Base-by-base conservation (phyloP, 2,329 filamentous ascomycete genomes). In the Leptoxyphium fumago region DNA sequence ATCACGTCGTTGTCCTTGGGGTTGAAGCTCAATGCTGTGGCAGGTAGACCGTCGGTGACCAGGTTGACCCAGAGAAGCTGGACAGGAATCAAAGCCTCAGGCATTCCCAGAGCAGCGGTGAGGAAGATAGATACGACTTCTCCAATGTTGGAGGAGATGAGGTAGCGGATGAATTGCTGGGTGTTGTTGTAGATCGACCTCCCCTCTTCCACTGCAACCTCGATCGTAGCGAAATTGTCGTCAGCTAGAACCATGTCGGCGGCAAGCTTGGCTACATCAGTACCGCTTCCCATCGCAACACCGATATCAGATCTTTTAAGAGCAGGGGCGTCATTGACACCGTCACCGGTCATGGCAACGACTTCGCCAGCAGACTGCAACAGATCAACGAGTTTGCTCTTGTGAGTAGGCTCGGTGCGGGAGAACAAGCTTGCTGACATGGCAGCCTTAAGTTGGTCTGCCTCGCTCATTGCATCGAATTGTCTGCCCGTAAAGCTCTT, bases 161-260 rank as follows among this genome's bases (percentile, higher is more conserved):
- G 76, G 64, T 98, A 98, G 41, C 93, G 85, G 67, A 98, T 98
- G 67, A 98, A 98, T 64, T 98, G 91, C 63, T 98, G 91, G 5
- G 91, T 98, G 73, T 98, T 98, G 80, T 91, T 96, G 76, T 95
- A 98, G 67, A 98, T 98, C 50, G 88, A 88, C 50, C 91, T 83
- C 43, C 91, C 91, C 67, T 98, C 91, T 63, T 98, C 91, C 50
- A 98, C 88, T 41, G 91, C 91, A 45, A 86, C 74, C 63, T 94
- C 85, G 54, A 98, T 98, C 2, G 91, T 98, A 49, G 91, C 91
- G 64, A 98, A 98, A 72, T 98, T 98, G 68, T 95, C 87, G 67
- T 98, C 93, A 21, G 88, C 85, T 42, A 98, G 80, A 42, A 98
- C 89, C 91, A 98, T 98, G 63, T 98, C 91, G 46, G 93, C 86